Evolutionary conservation across 2,329 filamentous ascomycete species (phyloP).

Genomic region (Aspergillus sojae): DNA sequence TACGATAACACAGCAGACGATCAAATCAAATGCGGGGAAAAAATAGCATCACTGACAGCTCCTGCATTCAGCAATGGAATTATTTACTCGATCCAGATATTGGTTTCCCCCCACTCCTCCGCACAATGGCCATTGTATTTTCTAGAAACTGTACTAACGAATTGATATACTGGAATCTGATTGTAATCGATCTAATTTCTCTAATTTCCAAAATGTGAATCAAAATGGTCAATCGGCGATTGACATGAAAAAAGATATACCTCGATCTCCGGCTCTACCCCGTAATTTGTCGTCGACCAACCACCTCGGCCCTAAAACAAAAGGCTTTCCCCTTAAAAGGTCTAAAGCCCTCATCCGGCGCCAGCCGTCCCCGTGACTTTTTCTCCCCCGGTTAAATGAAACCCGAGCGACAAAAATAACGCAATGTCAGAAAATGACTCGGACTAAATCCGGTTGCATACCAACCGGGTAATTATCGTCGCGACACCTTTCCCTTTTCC

Average conservation of each 20-base stretch:
- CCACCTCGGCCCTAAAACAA: constrained; percentile 8
- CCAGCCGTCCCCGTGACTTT: constrained; percentile 1
- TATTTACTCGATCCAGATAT: neutral
- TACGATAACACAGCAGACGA: neutral
- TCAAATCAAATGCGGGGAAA: constrained; percentile 1
- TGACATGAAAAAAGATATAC: too few species aligned
- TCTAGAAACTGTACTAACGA: neutral
- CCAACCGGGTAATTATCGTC: neutral
- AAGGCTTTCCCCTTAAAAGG: neutral
- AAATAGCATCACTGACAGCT: neutral
- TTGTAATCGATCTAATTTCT: neutral
- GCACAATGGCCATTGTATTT: neutral
- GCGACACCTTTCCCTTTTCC: neutral
- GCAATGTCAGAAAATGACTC: neutral
- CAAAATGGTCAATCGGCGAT: too few species aligned
- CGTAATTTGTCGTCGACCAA: constrained; percentile 7
- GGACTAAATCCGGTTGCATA: neutral
- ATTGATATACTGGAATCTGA: neutral
- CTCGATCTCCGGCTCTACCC: neutral
- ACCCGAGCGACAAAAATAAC: neutral
- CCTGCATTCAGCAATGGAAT: neutral
- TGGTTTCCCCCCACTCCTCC: neutral
- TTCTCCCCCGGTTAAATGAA: neutral
- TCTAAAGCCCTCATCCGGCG: neutral
- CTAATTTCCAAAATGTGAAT: too few species aligned